Percentiles rank a stretch among this genome's conserved stretches.
These are phyloP conservation scores for Yarrowia porcina DNA, from an alignment of 805 yeast species.

Conservation along the genomic window DNA sequence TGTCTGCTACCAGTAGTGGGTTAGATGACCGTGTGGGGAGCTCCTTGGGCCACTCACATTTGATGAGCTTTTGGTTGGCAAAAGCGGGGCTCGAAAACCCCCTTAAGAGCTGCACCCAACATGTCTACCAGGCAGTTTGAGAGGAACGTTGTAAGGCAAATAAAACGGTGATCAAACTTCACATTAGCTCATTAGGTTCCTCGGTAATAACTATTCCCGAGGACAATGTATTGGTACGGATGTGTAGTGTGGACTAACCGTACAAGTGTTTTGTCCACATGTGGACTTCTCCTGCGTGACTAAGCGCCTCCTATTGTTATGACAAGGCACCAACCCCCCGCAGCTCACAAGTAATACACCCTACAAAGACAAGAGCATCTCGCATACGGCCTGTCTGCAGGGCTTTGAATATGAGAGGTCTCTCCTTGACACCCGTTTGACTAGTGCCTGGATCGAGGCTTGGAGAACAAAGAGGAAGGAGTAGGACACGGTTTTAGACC, in stretches of 20 bases:
- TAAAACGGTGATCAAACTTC: neutral
- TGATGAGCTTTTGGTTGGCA: too few relatives aligned
- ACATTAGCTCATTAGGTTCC: neutral
- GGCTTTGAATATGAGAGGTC: neutral
- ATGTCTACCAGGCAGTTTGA: neutral
- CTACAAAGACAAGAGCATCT: neutral
- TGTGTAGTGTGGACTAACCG: too few relatives aligned
- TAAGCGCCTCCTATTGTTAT: too few relatives aligned
- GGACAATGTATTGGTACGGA: too few relatives aligned
- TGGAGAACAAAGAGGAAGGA: neutral
- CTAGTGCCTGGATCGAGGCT: neutral
- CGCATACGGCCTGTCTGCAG: slow-evolving; percentile 14
- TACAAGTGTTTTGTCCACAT: too few relatives aligned
- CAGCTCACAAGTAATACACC: neutral
- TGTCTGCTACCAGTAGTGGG: too few relatives aligned
- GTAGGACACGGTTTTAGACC: neutral
- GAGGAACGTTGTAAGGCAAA: neutral
- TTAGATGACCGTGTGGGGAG: too few relatives aligned
- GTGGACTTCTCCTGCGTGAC: too few relatives aligned
- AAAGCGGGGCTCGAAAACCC: too few relatives aligned
- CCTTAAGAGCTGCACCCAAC: neutral
- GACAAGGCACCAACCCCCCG: neutral
- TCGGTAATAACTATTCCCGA: neutral
- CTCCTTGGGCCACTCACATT: too few relatives aligned
- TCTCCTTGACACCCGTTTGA: neutral